Evolutionary conservation across 73 alveolate species (phyloP).

Genomic region (Blepharisma stoltei): DNA sequence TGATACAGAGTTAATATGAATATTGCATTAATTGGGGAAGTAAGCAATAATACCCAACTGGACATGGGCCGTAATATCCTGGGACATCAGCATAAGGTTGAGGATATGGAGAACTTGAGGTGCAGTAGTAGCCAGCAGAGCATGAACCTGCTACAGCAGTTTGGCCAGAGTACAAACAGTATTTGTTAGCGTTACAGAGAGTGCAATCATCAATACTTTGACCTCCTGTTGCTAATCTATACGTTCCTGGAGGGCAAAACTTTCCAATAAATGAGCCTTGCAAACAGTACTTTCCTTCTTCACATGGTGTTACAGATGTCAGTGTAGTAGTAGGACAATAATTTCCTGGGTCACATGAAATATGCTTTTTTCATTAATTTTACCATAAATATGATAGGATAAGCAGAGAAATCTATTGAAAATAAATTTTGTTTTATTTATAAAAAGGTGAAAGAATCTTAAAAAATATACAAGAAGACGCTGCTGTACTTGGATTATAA

Average conservation of each 20-base stretch:
- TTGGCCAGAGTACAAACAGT: conserved; percentile 37
- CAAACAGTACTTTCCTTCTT: conserved; percentile 63
- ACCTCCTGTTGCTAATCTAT: conserved; percentile 30
- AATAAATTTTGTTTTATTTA: no score
- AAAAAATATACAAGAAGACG: conserved; percentile 30
- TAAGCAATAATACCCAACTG: conserved; percentile 50
- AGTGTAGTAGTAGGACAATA: conserved; percentile 51
- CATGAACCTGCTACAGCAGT: conserved; percentile 35
- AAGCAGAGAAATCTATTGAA: no score
- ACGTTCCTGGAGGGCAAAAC: conserved; percentile 64
- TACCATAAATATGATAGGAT: no score
- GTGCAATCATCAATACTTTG: conserved; percentile 29
- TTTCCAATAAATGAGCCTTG: conserved; percentile 7
- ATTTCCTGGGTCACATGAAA: conserved; percentile 46
- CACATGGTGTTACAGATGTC: conserved; percentile 36
- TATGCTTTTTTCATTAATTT: no score
- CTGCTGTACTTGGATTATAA: conserved; percentile 26
- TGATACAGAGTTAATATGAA: no score
- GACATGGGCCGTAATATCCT: conserved; percentile 57
- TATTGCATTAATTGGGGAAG: conserved; percentile 36
- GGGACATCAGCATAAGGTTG: conserved; percentile 39
- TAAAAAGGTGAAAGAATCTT: no score
- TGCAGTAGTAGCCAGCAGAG: conserved; percentile 60
- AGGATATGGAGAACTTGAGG: conserved; percentile 13
- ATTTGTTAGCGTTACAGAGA: conserved; percentile 33